Evolutionary conservation across 805 yeast species (phyloP).

Genomic region (Saccharomycopsis babjevae): DNA sequence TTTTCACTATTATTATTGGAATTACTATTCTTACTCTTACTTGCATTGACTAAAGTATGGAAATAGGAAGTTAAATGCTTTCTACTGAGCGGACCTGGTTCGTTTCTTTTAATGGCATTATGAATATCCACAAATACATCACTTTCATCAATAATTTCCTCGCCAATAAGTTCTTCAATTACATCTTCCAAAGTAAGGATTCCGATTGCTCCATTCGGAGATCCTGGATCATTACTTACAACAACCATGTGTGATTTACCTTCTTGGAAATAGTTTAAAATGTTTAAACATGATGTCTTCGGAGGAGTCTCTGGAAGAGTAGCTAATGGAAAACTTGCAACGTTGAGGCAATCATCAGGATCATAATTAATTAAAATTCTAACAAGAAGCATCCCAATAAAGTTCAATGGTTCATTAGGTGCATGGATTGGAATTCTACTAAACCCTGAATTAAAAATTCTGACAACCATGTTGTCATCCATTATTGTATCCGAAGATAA

Average conservation of each 20-base stretch:
- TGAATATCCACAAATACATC: slow-evolving; percentile 90
- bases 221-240: slow-evolving; percentile 80
- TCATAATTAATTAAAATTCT: slow-evolving; percentile 89
- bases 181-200: slow-evolving; percentile 92
- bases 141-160: slow-evolving; percentile 92
- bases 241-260: slow-evolving; percentile 97
- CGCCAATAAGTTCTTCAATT: slow-evolving; percentile 96
- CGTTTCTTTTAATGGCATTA: slow-evolving; percentile 68
- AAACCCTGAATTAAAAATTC: slow-evolving; percentile 87
- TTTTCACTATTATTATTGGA: background rate
- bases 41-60: slow-evolving; percentile 46
- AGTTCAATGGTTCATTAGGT: slow-evolving; percentile 82
- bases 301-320: slow-evolving; percentile 91
- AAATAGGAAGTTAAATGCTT: slow-evolving; percentile 59
- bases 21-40: slow-evolving; percentile 25
- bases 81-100: slow-evolving; percentile 68
- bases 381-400: slow-evolving; percentile 90
- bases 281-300: slow-evolving; percentile 87
- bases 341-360: slow-evolving; percentile 91
- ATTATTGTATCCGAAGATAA: slow-evolving; percentile 74
- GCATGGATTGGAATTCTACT: slow-evolving; percentile 89
- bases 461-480: slow-evolving; percentile 78
- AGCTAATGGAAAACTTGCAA: slow-evolving; percentile 88
- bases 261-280: slow-evolving; percentile 91
- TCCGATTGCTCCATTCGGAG: slow-evolving; percentile 75